These are phyloP conservation scores for Albugo laibachii DNA, from an alignment of 352 stramenopile genomes.

Conservation along the genomic window DNA sequence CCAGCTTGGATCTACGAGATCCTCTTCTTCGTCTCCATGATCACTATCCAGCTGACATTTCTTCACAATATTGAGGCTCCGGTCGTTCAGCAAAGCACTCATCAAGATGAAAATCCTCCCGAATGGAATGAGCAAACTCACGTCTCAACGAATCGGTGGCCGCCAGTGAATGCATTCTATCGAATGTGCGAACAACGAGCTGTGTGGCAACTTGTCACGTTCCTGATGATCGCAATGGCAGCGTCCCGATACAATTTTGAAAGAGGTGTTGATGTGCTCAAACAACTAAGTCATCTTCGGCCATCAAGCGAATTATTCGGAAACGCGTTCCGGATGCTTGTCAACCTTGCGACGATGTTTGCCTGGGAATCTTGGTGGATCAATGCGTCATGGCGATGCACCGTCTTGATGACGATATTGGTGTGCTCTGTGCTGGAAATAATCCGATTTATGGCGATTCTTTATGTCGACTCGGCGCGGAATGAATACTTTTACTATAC, in stretches of 20 bases:
- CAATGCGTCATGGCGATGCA: constrained; percentile 22
- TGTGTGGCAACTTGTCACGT: constrained; percentile 59
- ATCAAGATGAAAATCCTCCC: no score
- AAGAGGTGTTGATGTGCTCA: constrained; percentile 19
- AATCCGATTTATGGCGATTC: constrained; percentile 20
- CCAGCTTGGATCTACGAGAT: constrained; percentile 3
- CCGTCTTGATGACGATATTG: constrained; percentile 6
- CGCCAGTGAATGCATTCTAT: no score
- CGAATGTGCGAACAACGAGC: constrained; percentile 52
- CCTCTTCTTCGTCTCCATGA: no score
- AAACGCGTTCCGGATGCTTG: constrained; percentile 25
- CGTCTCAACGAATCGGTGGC: no score
- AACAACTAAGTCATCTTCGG: constrained; percentile 14
- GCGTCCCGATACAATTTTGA: constrained; percentile 37
- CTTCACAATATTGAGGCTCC: no score
- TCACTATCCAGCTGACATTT: no score
- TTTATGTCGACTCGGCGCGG: constrained; percentile 14
- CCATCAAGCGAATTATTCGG: constrained; percentile 21
- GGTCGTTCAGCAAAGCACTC: no score
- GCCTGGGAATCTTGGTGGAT: constrained; percentile 26
- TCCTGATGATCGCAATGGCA: constrained; percentile 30
- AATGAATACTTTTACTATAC: constrained; percentile 18
- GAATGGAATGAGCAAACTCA: no score
- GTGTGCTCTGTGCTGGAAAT: constrained; percentile 18
- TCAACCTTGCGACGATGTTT: constrained; percentile 17